Conservation (phyloP, 139 green algal genomes). For the Picochlorum sp. region DNA sequence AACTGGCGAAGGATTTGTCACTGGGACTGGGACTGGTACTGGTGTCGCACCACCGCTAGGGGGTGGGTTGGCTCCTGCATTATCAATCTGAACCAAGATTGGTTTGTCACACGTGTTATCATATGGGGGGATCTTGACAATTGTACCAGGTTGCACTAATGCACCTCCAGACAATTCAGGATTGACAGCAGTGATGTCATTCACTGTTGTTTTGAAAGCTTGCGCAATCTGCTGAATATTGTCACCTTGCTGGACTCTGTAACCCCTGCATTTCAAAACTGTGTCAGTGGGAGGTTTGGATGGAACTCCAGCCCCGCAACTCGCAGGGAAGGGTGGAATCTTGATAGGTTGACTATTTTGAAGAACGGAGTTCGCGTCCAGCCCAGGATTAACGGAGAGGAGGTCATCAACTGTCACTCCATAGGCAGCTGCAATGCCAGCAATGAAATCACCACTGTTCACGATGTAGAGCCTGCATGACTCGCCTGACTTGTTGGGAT, state of each 20-base stretch:
- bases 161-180: slow-evolving; percentile 11
- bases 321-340: slow-evolving; percentile 21
- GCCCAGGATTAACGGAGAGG: slow-evolving; percentile 14
- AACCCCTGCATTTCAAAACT: slow-evolving; percentile 18
- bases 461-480: slow-evolving; percentile 22
- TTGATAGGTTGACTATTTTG: slow-evolving; percentile 16
- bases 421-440: slow-evolving; percentile 18
- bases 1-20: background rate
- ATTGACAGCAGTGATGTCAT: slow-evolving; percentile 9
- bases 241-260: slow-evolving; percentile 9
- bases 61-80: background rate
- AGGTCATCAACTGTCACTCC: slow-evolving; percentile 10
- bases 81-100: slow-evolving; percentile 6
- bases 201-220: slow-evolving; percentile 19
- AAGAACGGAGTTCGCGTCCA: slow-evolving; percentile 3
- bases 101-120: slow-evolving; percentile 4
- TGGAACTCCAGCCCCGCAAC: slow-evolving; percentile 13
- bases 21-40: background rate
- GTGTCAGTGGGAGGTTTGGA: slow-evolving; percentile 7
- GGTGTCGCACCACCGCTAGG: background rate
- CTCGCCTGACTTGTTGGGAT: slow-evolving; percentile 8
- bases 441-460: slow-evolving; percentile 15
- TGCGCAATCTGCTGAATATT: slow-evolving; percentile 16
- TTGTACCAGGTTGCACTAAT: slow-evolving; percentile 9
- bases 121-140: slow-evolving; percentile 19